Base-by-base conservation (phyloP, 2,329 filamentous ascomycete genomes). In the Rutstroemia sp. region DNA sequence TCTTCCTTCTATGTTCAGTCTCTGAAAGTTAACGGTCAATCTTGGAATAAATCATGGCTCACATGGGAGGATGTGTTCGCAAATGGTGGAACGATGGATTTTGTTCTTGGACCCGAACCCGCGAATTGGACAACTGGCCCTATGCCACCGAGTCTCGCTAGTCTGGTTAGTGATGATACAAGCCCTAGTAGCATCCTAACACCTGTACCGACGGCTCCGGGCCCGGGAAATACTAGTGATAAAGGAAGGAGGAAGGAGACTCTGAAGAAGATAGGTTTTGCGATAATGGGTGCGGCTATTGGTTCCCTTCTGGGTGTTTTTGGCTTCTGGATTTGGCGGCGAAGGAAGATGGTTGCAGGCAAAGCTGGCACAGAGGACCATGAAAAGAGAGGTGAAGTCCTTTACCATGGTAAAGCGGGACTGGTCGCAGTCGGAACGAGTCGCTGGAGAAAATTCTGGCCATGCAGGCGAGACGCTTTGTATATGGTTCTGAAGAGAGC, bases 41-140 rank as follows among this genome's bases (percentile, higher is more conserved):
- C 58, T 0, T 89, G 86, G 84, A 70, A 76, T 54, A 81, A 80
- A 72, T 75, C 77, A 42, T 89, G 86, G 86, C 69, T 89, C 12
- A 75, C 75, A 19, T 88, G 82, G 81, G 71, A 80, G 16, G 83
- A 88, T 61, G 69, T 89, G 23, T 88, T 89, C 68, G 79, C 76
- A 2, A 66, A 79, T 3, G 84, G 83, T 8, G 85, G 83, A 0
- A 81, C 73, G 1, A 68, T 88, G 61, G 81, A 87, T 42, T 87
- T 86, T 65, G 77, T 81, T 17, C 72, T 88, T n/a, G 85, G 84
- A 0, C 48, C 67, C 1, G 69, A 75, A 38, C 74, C 78, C 5
- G 71, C 64, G 16, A 69, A 75, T 56, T 88, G 84, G 84, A 77
- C 78, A 4, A 81, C 77, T 1, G 83, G 82, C 0, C 72, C 74